These are phyloP conservation scores for Pilatotrama ljubarskyi DNA, from an alignment of 768 basidiomycete genomes.

Conservation along the genomic window DNA sequence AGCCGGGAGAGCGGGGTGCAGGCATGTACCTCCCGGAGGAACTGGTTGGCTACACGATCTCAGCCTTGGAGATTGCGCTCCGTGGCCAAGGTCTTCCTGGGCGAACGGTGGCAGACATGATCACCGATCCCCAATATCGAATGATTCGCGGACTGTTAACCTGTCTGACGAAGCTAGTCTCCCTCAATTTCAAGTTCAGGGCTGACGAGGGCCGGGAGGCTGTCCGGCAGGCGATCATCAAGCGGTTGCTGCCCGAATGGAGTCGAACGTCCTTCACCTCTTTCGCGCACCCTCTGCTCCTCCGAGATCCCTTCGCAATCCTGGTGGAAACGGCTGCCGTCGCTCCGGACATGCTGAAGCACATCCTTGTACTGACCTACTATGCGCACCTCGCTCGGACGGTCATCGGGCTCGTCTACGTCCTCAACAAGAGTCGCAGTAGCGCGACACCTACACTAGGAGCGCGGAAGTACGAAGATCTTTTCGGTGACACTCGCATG, in stretches of 20 bases:
- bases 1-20: slow-evolving; percentile 70
- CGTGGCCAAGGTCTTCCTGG: slow-evolving; percentile 58
- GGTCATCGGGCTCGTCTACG: slow-evolving; percentile 82
- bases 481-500: slow-evolving; percentile 85
- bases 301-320: slow-evolving; percentile 87
- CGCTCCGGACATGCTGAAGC: slow-evolving; percentile 84
- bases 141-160: slow-evolving; percentile 78
- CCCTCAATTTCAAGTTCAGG: slow-evolving; percentile 66
- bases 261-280: slow-evolving; percentile 81
- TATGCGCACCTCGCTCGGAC: slow-evolving; percentile 88
- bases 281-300: slow-evolving; percentile 81
- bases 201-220: slow-evolving; percentile 76
- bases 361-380: slow-evolving; percentile 86
- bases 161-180: slow-evolving; percentile 65
- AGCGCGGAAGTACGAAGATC: slow-evolving; percentile 59
- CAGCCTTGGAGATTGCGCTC: slow-evolving; percentile 76
- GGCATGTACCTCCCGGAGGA: slow-evolving; percentile 94
- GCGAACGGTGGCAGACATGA: slow-evolving; percentile 64
- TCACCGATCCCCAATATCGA: slow-evolving; percentile 75
- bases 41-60: slow-evolving; percentile 84
- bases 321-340: slow-evolving; percentile 90
- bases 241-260: slow-evolving; percentile 90
- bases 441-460: slow-evolving; percentile 41
- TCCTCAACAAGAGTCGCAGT: slow-evolving; percentile 71
- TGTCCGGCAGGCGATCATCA: slow-evolving; percentile 83